A percentile compares a stretch with the other conserved stretches of the same genome.
Evolutionary conservation across 768 basidiomycete genomes (phyloP).

Genomic region (Pleurotus cornucopiae): DNA sequence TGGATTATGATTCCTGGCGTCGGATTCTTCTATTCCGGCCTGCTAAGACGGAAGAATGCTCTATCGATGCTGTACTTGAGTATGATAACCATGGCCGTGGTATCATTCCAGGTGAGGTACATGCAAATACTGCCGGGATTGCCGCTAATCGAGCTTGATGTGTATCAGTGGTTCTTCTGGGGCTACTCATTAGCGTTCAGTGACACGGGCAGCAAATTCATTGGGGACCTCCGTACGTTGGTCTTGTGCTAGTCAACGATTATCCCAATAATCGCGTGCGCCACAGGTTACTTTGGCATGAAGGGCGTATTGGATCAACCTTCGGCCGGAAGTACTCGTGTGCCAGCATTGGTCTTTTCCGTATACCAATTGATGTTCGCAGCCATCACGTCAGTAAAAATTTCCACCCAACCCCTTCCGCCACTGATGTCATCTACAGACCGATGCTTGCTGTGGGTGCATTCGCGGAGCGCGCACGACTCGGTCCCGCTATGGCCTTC

Average conservation of each 20-base stretch:
- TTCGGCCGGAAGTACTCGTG: conserved; percentile 64
- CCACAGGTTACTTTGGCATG: conserved; percentile 75
- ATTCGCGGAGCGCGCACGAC: conserved; percentile 81
- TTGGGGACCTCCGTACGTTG: conserved; percentile 74
- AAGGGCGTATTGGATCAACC: conserved; percentile 72
- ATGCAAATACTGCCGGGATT: no score
- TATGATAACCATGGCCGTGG: conserved; percentile 72
- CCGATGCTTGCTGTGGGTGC: conserved; percentile 91
- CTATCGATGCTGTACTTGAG: conserved; percentile 86
- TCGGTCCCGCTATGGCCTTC: conserved; percentile 86
- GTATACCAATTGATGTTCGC: conserved; percentile 93
- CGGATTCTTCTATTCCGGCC: conserved; percentile 87
- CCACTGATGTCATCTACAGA: conserved; percentile 28
- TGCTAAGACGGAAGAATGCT: conserved; percentile 91
- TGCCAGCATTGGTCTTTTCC: conserved; percentile 75
- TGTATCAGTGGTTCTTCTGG: conserved; percentile 90
- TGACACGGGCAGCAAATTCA: conserved; percentile 64
- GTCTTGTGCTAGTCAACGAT: neutral
- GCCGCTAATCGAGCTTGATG: no score
- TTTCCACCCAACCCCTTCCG: neutral
- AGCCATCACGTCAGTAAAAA: conserved; percentile 63
- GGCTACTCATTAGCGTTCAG: conserved; percentile 92
- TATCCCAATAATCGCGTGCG: neutral
- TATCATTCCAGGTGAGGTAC: conserved; percentile 74
- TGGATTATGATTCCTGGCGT: conserved; percentile 86